Evolutionary conservation across 306 rosid species (phyloP).

Genomic region (Rosa rugosa): DNA sequence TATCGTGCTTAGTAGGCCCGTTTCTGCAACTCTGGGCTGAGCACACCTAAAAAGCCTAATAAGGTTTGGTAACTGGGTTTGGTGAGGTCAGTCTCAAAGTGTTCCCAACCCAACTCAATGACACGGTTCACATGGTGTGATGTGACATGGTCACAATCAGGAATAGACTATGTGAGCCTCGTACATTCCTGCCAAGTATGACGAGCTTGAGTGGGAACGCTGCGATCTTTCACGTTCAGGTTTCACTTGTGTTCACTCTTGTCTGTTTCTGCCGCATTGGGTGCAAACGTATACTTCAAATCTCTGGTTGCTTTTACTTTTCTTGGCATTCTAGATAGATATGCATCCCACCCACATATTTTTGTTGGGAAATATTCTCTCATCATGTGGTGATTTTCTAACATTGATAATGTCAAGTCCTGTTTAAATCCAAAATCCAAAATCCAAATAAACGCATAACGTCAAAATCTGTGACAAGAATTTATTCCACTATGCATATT

Average conservation of each 20-base stretch:
- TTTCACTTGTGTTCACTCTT: not conserved
- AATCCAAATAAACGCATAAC: not conserved
- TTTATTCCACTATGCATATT: not conserved
- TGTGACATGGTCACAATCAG: not conserved
- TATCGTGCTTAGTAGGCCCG: not conserved
- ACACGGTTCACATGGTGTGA: not conserved
- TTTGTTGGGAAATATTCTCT: not conserved
- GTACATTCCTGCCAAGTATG: not conserved
- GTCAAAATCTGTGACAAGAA: not conserved
- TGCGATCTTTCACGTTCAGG: not conserved
- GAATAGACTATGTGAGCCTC: not conserved
- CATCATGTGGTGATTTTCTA: not conserved
- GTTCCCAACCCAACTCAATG: not conserved
- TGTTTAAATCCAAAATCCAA: not conserved
- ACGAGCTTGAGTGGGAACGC: not conserved
- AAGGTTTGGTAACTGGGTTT: not conserved
- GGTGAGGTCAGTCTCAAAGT: not conserved
- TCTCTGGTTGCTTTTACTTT: constrained; percentile 12
- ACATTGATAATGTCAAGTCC: not conserved
- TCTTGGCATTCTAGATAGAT: not conserved
- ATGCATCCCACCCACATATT: not conserved
- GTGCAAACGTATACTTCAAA: not conserved
- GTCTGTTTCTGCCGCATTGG: not conserved
- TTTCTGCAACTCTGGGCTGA: not conserved
- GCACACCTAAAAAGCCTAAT: not conserved